These are phyloP conservation scores for Saccharomyces jurei DNA, from an alignment of 805 yeast genomes.

Conservation along the genomic window DNA sequence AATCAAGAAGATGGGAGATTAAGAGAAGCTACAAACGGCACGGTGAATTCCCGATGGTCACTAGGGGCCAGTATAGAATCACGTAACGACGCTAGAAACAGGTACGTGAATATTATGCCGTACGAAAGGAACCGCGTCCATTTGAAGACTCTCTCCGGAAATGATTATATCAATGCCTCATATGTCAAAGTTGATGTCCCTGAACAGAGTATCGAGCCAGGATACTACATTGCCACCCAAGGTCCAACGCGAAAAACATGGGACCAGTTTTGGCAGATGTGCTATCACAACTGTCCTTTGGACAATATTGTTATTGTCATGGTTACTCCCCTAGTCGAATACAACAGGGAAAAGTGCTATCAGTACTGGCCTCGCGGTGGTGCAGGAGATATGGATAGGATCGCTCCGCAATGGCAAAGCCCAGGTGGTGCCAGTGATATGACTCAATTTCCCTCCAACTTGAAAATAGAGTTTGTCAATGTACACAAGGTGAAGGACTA, in stretches of 20 bases:
- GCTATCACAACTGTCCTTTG: slow-evolving; percentile 50
- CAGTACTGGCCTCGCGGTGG: slow-evolving; percentile 59
- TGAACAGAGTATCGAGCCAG: slow-evolving; percentile 16
- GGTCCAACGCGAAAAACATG: slow-evolving; percentile 72
- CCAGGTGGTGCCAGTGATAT: slow-evolving; percentile 18
- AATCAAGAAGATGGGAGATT: slow-evolving; percentile 32
- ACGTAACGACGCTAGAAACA: slow-evolving; percentile 36
- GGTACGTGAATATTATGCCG: slow-evolving; percentile 59
- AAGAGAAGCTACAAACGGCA: slow-evolving; percentile 31
- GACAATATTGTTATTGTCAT: slow-evolving; percentile 54
- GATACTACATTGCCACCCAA: slow-evolving; percentile 58
- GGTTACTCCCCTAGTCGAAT: slow-evolving; percentile 71
- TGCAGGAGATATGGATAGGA: slow-evolving; percentile 3
- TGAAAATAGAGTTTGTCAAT: slow-evolving; percentile 15
- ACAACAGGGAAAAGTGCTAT: slow-evolving; percentile 64
- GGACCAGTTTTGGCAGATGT: slow-evolving; percentile 86
- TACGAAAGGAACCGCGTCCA: slow-evolving; percentile 53
- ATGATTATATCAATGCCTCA: slow-evolving; percentile 82
- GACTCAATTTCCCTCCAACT: slow-evolving; percentile 15
- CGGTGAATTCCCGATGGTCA: slow-evolving; percentile 23
- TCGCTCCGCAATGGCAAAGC: slow-evolving; percentile 12
- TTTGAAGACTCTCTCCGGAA: slow-evolving; percentile 27
- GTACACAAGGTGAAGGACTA: slow-evolving; percentile 15
- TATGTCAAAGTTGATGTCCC: slow-evolving; percentile 37
- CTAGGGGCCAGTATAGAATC: slow-evolving; percentile 22